phyloP scores from a whole-genome alignment of 202 grass and related monocot species.

The Carex sylvatica region DNA sequence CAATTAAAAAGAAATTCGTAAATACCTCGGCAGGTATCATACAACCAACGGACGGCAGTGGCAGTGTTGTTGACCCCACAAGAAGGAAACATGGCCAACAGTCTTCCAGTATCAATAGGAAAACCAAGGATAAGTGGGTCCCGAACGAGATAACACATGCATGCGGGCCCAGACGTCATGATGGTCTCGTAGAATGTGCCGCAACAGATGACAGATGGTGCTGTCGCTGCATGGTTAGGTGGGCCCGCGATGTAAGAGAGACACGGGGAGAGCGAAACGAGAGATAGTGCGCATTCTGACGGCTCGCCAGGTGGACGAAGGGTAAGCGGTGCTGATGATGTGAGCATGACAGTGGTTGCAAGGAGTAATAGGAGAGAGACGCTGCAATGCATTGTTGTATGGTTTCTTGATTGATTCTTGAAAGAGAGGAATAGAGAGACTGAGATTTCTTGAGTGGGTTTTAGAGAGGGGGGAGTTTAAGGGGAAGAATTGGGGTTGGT shows the following conservation, averaged over 20 bases:
- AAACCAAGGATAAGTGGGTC: constrained; percentile 64
- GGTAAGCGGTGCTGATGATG: not conserved
- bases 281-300: constrained; percentile 10
- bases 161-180: not conserved
- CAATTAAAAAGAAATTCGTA: not conserved
- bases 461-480: not conserved
- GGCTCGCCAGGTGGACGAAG: constrained; percentile 6
- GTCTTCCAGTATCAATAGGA: constrained; percentile 44
- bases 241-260: constrained; percentile 1
- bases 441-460: not conserved
- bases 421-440: not conserved
- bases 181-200: not conserved
- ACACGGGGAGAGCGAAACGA: constrained; percentile 10
- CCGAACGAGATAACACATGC: constrained; percentile 60
- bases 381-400: constrained; percentile 19
- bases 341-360: not conserved
- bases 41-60: constrained; percentile 35
- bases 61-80: constrained; percentile 37
- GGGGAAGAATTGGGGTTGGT: constrained; percentile 6
- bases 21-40: constrained; percentile 54
- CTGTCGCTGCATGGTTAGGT: not conserved
- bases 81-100: constrained; percentile 51
- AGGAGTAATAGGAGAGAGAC: constrained; percentile 2
- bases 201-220: not conserved
- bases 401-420: constrained; percentile 19